A percentile compares a stretch with the other conserved stretches of the same genome.
phyloP scores from a whole-genome alignment of 2,329 filamentous ascomycete genomes.

The Calonectria pteridis region DNA sequence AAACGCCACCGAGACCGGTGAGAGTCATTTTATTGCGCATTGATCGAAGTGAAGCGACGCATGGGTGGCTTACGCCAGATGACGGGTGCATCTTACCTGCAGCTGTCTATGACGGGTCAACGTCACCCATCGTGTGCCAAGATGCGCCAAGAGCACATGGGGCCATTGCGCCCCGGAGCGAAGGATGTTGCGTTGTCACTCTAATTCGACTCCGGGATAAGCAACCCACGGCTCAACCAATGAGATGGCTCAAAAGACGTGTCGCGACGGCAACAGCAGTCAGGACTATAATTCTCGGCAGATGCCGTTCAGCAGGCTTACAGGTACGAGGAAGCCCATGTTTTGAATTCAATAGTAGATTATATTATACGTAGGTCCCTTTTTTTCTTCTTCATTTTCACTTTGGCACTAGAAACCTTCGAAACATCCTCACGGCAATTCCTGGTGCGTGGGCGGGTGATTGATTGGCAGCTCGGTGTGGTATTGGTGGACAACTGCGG shows the following conservation, averaged over 20 bases:
- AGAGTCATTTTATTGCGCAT: background rate
- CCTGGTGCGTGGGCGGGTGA: background rate
- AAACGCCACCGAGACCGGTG: background rate
- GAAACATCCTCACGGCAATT: background rate
- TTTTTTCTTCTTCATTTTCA: background rate
- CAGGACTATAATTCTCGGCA: background rate
- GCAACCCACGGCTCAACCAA: background rate
- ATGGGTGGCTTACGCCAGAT: slow-evolving; percentile 1
- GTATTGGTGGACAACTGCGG: background rate
- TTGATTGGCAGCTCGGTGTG: slow-evolving; percentile 8
- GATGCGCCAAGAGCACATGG: background rate
- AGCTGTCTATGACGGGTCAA: background rate
- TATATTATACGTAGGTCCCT: background rate
- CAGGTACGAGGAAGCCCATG: too few species aligned
- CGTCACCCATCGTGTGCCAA: background rate
- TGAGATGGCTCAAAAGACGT: background rate
- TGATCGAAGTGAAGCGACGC: background rate
- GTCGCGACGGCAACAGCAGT: background rate
- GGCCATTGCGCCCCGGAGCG: background rate
- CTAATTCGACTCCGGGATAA: background rate
- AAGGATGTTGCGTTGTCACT: background rate
- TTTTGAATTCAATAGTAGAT: background rate
- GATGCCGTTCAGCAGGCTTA: background rate
- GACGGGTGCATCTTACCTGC: background rate
- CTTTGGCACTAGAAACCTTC: background rate